Evolutionary conservation across 345 rosid species (phyloP).

Genomic region (Camelina hispida): DNA sequence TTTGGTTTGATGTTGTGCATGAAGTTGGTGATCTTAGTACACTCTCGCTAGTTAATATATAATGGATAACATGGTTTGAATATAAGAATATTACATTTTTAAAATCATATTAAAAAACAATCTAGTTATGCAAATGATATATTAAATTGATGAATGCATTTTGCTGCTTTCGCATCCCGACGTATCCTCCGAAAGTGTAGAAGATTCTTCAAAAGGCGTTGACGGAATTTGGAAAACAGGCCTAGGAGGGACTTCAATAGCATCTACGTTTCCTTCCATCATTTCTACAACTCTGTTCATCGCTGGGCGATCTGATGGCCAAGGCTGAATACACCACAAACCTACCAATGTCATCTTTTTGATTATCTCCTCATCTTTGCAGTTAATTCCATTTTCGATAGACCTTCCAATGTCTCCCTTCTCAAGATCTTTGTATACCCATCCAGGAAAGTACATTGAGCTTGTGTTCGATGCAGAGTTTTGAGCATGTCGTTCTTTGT

Average conservation of each 20-base stretch:
- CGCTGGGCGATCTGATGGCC: slow-evolving; percentile 40
- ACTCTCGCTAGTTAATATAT: too few species aligned
- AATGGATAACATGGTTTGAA: too few species aligned
- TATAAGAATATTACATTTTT: too few species aligned
- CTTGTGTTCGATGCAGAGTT: slow-evolving; percentile 27
- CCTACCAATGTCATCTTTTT: slow-evolving; percentile 45
- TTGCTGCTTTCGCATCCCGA: too few species aligned
- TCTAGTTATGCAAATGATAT: too few species aligned
- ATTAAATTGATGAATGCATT: too few species aligned
- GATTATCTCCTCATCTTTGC: slow-evolving; percentile 25
- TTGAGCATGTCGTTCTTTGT: background rate
- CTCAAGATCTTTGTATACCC: slow-evolving; percentile 47
- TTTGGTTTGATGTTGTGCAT: too few species aligned
- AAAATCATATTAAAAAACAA: too few species aligned
- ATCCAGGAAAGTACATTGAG: slow-evolving; percentile 47
- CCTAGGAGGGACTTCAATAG: slow-evolving; percentile 35
- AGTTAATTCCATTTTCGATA: background rate
- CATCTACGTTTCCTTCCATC: slow-evolving; percentile 44
- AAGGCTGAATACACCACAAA: slow-evolving; percentile 48
- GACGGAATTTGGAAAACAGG: slow-evolving; percentile 20
- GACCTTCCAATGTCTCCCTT: background rate
- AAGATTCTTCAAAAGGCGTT: slow-evolving; percentile 26
- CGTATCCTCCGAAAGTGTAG: background rate
- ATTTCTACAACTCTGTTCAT: slow-evolving; percentile 45
- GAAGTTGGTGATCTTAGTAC: too few species aligned